phyloP scores from a whole-genome alignment of 108 stramenopile species.

The Epipyxis sp. region DNA sequence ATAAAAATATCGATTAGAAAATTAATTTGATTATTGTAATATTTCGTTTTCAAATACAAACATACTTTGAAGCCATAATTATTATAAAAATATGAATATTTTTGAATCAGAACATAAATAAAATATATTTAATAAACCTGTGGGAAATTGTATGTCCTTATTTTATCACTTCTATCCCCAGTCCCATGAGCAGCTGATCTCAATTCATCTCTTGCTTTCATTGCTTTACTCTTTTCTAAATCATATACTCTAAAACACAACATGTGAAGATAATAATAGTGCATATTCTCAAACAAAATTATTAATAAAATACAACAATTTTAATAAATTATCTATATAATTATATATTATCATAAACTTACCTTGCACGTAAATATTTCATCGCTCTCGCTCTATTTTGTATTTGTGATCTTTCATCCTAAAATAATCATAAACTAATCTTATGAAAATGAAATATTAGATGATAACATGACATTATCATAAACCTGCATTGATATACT shows the following conservation, averaged over 20 bases:
- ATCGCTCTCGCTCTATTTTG: conserved; percentile 90
- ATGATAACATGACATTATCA: background rate
- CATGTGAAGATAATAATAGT: conserved; percentile 35
- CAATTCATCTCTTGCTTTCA: conserved; percentile 62
- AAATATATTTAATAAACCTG: conserved; percentile 46
- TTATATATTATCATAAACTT: too few relatives aligned
- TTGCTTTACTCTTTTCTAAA: conserved; percentile 46
- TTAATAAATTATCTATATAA: too few relatives aligned
- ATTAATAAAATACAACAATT: too few relatives aligned
- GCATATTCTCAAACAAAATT: conserved; percentile 65
- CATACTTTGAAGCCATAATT: too few relatives aligned
- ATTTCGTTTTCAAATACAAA: too few relatives aligned
- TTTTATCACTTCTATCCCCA: conserved; percentile 88
- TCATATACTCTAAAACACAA: background rate
- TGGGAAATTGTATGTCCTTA: conserved; percentile 95
- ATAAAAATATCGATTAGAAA: too few relatives aligned
- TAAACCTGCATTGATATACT: conserved; percentile 80
- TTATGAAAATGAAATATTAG: background rate
- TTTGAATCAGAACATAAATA: background rate
- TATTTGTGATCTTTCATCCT: conserved; percentile 92
- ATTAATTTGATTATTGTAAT: too few relatives aligned
- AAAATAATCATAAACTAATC: background rate
- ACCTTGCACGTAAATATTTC: conserved; percentile 72
- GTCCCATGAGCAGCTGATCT: conserved; percentile 60
- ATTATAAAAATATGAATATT: conserved; percentile 17